Evolutionary conservation across 345 rosid species (phyloP).

Genomic region (Heritiera littoralis): DNA sequence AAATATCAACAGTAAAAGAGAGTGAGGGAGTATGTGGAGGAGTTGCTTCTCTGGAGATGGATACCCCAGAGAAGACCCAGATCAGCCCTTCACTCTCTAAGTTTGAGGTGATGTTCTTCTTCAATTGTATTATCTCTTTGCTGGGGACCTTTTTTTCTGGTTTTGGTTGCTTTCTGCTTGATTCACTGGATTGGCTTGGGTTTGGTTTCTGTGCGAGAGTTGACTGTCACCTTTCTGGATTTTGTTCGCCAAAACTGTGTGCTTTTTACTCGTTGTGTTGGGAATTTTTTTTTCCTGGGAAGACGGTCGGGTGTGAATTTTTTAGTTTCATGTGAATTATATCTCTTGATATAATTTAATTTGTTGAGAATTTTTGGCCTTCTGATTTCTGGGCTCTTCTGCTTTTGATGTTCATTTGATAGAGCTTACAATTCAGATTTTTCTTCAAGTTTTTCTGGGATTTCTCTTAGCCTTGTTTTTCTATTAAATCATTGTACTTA

Average conservation of each 20-base stretch:
- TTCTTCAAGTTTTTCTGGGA: neutral
- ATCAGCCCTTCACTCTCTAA: constrained; percentile 66
- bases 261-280: constrained; percentile 18
- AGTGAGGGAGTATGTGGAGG: constrained; percentile 23
- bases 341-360: neutral
- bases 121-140: neutral
- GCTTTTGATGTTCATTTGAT: neutral
- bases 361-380: neutral
- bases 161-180: constrained; percentile 7
- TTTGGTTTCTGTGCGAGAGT: neutral
- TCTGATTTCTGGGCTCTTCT: constrained; percentile 7
- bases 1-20: neutral
- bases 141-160: neutral
- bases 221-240: constrained; percentile 5
- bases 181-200: constrained; percentile 8
- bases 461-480: neutral
- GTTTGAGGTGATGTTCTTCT: constrained; percentile 54
- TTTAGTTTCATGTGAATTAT: constrained; percentile 17
- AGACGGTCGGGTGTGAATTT: neutral
- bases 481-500: neutral
- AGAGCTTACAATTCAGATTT: neutral
- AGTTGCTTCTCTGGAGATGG: constrained; percentile 51
- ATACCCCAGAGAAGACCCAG: constrained; percentile 67
- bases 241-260: neutral
- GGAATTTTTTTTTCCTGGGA: neutral